Evolutionary conservation across 2,329 filamentous ascomycete genomes (phyloP).

Genomic region (Dryadomyces sulphureus): DNA sequence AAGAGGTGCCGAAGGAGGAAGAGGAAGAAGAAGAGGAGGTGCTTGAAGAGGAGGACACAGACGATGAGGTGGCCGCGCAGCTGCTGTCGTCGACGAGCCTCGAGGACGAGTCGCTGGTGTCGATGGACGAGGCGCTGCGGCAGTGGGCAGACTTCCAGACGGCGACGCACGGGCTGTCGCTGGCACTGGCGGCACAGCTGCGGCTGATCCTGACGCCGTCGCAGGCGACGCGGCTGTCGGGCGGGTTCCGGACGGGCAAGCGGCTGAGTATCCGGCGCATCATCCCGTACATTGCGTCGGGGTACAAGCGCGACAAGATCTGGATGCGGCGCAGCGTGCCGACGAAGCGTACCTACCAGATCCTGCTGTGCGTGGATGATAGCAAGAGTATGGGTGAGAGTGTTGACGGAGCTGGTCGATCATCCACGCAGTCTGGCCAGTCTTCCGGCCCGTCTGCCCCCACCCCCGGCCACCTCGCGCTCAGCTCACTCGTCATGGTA

Average conservation of each 20-base stretch:
- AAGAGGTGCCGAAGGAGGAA: background rate
- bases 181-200: conserved; percentile 84
- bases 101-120: conserved; percentile 23
- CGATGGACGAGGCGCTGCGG: conserved; percentile 44
- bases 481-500: conserved; percentile 88
- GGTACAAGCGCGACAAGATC: conserved; percentile 99
- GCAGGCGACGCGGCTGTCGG: conserved; percentile 87
- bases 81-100: conserved; percentile 59
- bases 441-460: background rate
- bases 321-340: conserved; percentile 94
- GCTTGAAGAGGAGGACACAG: conserved; percentile 30
- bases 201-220: conserved; percentile 91
- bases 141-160: conserved; percentile 79
- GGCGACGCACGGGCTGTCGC: conserved; percentile 70
- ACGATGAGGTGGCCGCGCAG: conserved; percentile 43
- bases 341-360: conserved; percentile 89
- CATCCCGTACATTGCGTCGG: conserved; percentile 96
- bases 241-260: conserved; percentile 94
- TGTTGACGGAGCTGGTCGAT: too few species aligned
- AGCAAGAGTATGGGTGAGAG: conserved; percentile 82
- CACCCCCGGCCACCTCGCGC: conserved; percentile 52
- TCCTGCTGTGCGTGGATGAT: conserved; percentile 94
- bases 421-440: background rate
- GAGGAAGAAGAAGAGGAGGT: conserved; percentile 21
- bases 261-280: conserved; percentile 98